These are phyloP conservation scores for Volvox reticuliferus DNA, from an alignment of 139 green algal genomes.

Conservation along the genomic window DNA sequence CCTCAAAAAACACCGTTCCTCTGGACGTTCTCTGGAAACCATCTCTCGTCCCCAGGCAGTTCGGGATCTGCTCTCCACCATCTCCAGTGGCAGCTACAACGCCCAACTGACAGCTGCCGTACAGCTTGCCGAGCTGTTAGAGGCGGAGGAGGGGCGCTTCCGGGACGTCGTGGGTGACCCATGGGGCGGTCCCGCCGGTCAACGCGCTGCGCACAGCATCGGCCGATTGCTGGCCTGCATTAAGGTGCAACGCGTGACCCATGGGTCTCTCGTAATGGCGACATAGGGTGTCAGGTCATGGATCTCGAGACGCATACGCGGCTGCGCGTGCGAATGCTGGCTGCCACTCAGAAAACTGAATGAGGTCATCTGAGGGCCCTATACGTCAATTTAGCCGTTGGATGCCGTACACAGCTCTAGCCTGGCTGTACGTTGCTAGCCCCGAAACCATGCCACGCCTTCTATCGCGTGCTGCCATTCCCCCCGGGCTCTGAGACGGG, in stretches of 20 bases:
- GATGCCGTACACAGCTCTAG: too few relatives aligned
- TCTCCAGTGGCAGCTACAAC: not conserved
- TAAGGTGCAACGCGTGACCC: conserved; percentile 22
- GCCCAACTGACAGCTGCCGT: conserved; percentile 48
- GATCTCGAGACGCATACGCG: too few relatives aligned
- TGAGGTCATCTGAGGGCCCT: too few relatives aligned
- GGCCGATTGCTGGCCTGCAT: conserved; percentile 53
- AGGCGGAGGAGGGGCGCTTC: conserved; percentile 58
- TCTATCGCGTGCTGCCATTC: too few relatives aligned
- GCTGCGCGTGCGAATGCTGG: too few relatives aligned
- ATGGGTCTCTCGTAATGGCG: too few relatives aligned
- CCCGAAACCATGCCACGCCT: too few relatives aligned
- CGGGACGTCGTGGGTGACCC: conserved; percentile 59
- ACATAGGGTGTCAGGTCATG: too few relatives aligned
- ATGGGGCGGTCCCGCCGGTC: conserved; percentile 1
- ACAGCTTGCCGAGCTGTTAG: conserved; percentile 49
- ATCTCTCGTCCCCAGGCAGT: conserved; percentile 9
- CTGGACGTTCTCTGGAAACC: not conserved
- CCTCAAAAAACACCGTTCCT: not conserved
- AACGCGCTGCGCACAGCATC: conserved; percentile 35
- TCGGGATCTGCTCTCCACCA: conserved; percentile 29
- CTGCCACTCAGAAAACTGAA: too few relatives aligned
- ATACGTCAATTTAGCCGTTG: too few relatives aligned
- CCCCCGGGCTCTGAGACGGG: too few relatives aligned
- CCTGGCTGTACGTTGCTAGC: too few relatives aligned